These are phyloP conservation scores for Nicotiana tabacum DNA, from an alignment of 257 asterid genomes.

Conservation along the genomic window DNA sequence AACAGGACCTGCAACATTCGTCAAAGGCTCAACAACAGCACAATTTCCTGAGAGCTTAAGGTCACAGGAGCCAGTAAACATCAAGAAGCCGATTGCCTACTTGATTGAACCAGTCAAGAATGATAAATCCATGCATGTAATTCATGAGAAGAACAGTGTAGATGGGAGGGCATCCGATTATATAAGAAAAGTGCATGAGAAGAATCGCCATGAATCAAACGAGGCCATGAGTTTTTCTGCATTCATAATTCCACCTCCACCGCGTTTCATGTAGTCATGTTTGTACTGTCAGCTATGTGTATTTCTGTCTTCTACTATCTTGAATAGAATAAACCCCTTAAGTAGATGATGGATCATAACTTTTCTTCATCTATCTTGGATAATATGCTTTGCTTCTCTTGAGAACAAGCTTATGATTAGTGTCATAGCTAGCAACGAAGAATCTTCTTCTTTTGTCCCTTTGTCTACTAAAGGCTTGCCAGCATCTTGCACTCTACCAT, in stretches of 20 bases:
- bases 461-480: neutral
- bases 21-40: neutral
- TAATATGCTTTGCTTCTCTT: neutral
- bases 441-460: neutral
- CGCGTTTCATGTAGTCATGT: neutral
- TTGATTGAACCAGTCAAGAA: constrained; percentile 2
- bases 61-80: constrained; percentile 8
- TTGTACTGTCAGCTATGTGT: neutral
- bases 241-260: constrained; percentile 13
- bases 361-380: neutral
- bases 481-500: neutral
- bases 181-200: constrained; percentile 25
- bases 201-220: constrained; percentile 8
- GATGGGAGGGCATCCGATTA: constrained; percentile 22
- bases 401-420: constrained; percentile 1
- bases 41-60: constrained; percentile 6
- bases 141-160: constrained; percentile 1
- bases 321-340: neutral
- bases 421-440: neutral
- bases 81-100: constrained; percentile 6
- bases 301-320: neutral
- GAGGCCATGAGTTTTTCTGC: neutral
- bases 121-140: neutral
- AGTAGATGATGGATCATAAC: too few species aligned
- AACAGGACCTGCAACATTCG: neutral